phyloP scores from a whole-genome alignment of 1,284 basidiomycete genomes.

The Malassezia vespertilionis region DNA sequence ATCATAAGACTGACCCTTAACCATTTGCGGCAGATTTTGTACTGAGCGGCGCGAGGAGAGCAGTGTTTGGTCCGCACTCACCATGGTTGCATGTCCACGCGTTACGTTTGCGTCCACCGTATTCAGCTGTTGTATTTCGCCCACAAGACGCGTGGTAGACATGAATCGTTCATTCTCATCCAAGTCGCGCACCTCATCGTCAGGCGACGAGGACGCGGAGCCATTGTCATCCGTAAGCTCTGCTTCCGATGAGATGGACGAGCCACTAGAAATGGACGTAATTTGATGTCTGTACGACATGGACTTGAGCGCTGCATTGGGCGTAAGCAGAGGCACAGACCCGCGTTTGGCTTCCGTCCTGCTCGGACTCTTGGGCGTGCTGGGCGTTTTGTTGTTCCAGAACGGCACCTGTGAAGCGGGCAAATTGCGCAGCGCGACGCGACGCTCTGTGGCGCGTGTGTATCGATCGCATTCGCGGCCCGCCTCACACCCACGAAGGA shows the following conservation, averaged over 20 bases:
- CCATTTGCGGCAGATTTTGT: not conserved
- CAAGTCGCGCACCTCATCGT: constrained; percentile 35
- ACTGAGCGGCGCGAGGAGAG: not conserved
- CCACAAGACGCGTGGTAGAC: constrained; percentile 22
- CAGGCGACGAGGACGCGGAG: constrained; percentile 38
- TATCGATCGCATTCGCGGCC: constrained; percentile 44
- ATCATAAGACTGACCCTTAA: not conserved
- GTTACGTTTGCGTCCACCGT: constrained; percentile 12
- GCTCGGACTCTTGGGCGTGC: constrained; percentile 12
- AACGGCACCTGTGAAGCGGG: constrained; percentile 40
- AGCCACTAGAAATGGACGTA: constrained; percentile 22
- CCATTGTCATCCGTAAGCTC: constrained; percentile 46
- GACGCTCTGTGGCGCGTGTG: constrained; percentile 38
- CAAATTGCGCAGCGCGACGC: constrained; percentile 36
- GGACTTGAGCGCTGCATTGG: constrained; percentile 14
- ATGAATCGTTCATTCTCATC: constrained; percentile 29
- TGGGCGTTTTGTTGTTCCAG: constrained; percentile 33
- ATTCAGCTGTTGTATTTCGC: constrained; percentile 25
- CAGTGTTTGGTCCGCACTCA: constrained; percentile 19
- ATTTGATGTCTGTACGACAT: not conserved
- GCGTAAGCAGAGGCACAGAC: constrained; percentile 11
- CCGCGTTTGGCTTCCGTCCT: not conserved
- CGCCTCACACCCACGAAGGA: constrained; percentile 40
- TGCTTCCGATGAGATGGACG: constrained; percentile 34
- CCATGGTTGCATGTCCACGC: constrained; percentile 14